phyloP scores from a whole-genome alignment of 257 asterid genomes.

The Nicotiana benthamiana region DNA sequence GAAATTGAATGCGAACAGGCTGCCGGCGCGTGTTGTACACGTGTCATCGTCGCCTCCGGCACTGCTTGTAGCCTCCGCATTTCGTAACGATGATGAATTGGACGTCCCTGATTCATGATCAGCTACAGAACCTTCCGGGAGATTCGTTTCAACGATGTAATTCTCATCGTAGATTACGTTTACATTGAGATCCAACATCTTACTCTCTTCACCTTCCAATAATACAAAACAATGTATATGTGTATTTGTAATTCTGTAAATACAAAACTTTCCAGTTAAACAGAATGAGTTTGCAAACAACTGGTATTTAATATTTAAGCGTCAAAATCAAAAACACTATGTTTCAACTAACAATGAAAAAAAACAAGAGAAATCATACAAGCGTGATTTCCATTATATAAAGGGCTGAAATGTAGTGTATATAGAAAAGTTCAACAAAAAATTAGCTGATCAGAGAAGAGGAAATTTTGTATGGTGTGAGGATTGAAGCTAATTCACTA shows the following conservation, averaged over 20 bases:
- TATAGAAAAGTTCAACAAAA: background rate
- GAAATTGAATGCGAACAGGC: conserved; percentile 31
- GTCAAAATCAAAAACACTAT: background rate
- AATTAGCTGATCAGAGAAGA: background rate
- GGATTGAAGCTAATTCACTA: background rate
- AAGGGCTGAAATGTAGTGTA: background rate
- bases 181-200: conserved; percentile 63
- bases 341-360: background rate
- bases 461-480: background rate
- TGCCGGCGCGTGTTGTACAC: conserved; percentile 30
- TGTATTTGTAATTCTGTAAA: background rate
- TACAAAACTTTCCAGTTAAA: background rate
- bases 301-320: background rate
- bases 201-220: background rate
- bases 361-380: background rate
- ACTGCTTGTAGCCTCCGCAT: conserved; percentile 33
- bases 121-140: conserved; percentile 13
- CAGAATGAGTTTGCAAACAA: background rate
- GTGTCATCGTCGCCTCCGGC: conserved; percentile 42
- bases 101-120: conserved; percentile 29
- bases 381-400: background rate
- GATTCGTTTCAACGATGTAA: conserved; percentile 8
- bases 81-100: conserved; percentile 36
- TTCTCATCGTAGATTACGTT: conserved; percentile 12
- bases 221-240: no score